Evolutionary conservation across 257 asterid genomes (phyloP).

Genomic region (Henckelia pumila): DNA sequence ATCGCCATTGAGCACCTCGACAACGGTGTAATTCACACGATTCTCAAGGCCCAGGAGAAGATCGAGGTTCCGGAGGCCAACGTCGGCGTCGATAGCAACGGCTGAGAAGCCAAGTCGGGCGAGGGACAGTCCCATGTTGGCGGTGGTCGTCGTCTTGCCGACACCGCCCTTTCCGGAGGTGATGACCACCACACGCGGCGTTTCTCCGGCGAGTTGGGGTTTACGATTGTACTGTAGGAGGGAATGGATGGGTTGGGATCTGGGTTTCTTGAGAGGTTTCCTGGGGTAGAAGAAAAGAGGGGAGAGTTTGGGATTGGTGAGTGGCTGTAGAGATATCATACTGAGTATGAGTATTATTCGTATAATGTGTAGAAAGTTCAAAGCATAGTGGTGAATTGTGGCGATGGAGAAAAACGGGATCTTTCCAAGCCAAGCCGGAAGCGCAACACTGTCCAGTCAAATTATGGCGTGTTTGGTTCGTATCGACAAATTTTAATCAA

Average conservation of each 20-base stretch:
- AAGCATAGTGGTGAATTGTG: neutral
- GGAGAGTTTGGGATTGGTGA: conserved; percentile 43
- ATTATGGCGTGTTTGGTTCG: neutral
- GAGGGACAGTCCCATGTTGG: conserved; percentile 87
- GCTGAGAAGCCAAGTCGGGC: conserved; percentile 89
- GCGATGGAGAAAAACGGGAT: neutral
- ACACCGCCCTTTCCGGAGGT: conserved; percentile 99
- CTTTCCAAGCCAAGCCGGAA: neutral
- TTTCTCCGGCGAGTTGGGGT: conserved; percentile 90
- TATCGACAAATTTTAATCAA: too few species aligned
- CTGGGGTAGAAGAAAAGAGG: conserved; percentile 38
- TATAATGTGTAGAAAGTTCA: neutral
- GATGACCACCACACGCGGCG: conserved; percentile 88
- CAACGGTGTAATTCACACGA: conserved; percentile 93
- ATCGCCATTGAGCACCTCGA: conserved; percentile 91
- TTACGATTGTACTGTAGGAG: conserved; percentile 95
- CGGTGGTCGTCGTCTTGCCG: conserved; percentile 97
- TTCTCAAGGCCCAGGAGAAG: conserved; percentile 90
- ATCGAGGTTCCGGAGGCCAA: conserved; percentile 94
- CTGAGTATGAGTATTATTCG: conserved; percentile 11
- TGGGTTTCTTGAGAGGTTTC: conserved; percentile 33
- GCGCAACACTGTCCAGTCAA: neutral
- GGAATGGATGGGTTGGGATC: conserved; percentile 45
- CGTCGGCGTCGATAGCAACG: conserved; percentile 96
- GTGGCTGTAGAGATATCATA: conserved; percentile 56